Percentiles rank a stretch among this genome's conserved stretches.
Conservation (phyloP, 345 rosid genomes). For the Dimocarpus longan region DNA sequence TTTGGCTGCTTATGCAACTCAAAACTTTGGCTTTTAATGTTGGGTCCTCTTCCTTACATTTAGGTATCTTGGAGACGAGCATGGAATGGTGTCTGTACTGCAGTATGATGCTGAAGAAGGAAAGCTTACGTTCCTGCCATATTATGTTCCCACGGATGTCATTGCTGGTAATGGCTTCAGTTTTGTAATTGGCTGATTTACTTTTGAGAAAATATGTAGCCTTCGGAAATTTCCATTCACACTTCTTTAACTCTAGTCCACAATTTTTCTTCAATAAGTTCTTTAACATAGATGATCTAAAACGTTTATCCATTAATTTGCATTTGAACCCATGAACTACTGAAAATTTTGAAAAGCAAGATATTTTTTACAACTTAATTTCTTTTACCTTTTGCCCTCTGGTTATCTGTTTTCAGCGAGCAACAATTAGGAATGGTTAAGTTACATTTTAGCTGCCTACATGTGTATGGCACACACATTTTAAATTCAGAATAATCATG, state of each 20-base stretch:
- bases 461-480: background rate
- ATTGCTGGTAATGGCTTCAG: slow-evolving; percentile 57
- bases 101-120: slow-evolving; percentile 59
- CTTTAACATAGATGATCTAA: background rate
- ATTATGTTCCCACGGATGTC: slow-evolving; percentile 62
- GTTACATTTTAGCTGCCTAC: slow-evolving; percentile 7
- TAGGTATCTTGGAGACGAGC: slow-evolving; percentile 88
- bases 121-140: slow-evolving; percentile 57
- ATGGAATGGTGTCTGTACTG: slow-evolving; percentile 66
- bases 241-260: background rate
- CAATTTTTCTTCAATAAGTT: background rate
- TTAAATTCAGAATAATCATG: slow-evolving; percentile 11
- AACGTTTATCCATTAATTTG: background rate
- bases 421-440: slow-evolving; percentile 10
- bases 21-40: slow-evolving; percentile 4
- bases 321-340: background rate
- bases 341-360: background rate
- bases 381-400: background rate
- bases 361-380: background rate
- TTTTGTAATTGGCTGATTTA: background rate
- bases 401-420: background rate
- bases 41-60: slow-evolving; percentile 4
- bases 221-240: background rate
- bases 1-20: slow-evolving; percentile 10
- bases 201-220: slow-evolving; percentile 3